Percentiles rank a stretch among this genome's conserved stretches.
Evolutionary conservation across 768 basidiomycete species (phyloP).

Genomic region (Amanita rimosa): DNA sequence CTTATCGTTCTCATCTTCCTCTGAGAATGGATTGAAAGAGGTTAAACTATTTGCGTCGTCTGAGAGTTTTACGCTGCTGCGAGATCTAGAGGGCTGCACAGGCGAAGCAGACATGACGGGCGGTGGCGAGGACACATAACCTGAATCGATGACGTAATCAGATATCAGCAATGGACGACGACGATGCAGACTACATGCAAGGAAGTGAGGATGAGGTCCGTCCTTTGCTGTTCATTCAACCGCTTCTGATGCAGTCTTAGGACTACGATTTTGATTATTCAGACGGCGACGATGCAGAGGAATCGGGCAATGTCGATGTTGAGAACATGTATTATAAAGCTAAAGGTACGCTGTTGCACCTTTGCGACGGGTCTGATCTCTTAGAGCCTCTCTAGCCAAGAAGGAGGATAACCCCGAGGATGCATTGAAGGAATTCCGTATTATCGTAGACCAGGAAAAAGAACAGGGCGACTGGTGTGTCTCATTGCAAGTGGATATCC

Average conservation of each 20-base stretch:
- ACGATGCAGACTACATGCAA: conserved; percentile 92
- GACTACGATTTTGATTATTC: conserved; percentile 97
- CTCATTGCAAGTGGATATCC: not conserved
- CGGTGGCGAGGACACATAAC: not conserved
- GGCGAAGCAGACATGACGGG: conserved; percentile 19
- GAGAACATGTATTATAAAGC: conserved; percentile 99
- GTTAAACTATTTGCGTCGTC: conserved; percentile 67
- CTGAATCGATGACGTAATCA: conserved; percentile 17
- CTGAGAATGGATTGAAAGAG: conserved; percentile 86
- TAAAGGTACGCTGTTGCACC: conserved; percentile 53
- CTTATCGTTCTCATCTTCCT: conserved; percentile 85
- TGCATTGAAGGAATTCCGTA: conserved; percentile 80
- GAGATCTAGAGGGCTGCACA: conserved; percentile 40
- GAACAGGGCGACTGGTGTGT: conserved; percentile 89
- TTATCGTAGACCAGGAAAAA: conserved; percentile 84
- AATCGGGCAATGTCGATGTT: conserved; percentile 74
- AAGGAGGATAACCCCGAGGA: conserved; percentile 92
- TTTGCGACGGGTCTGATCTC: conserved; percentile 4
- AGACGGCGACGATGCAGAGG: conserved; percentile 76
- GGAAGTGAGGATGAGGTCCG: conserved; percentile 75
- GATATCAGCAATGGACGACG: conserved; percentile 64
- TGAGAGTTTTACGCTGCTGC: conserved; percentile 46
- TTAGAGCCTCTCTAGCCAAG: conserved; percentile 46
- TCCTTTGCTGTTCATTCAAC: conserved; percentile 6
- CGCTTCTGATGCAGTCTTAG: conserved; percentile 24